These are phyloP conservation scores for Linum usitatissimum DNA, from an alignment of 345 rosid genomes.

Conservation along the genomic window DNA sequence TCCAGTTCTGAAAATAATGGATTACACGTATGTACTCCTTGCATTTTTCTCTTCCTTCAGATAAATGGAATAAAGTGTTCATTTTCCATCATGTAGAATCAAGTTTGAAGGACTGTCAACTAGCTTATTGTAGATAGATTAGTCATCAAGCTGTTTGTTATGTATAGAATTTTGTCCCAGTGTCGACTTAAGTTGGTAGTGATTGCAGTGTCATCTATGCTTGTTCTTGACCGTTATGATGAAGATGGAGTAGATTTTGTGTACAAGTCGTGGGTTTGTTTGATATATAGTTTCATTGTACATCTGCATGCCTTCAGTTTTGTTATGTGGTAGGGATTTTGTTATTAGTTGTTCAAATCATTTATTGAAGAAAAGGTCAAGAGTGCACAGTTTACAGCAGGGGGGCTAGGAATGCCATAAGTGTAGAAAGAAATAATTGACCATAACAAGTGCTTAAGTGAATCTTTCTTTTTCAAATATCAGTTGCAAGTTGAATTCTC, in stretches of 20 bases:
- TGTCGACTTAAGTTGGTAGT: neutral
- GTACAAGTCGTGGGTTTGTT: neutral
- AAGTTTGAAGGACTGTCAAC: too few relatives aligned
- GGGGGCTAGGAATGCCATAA: neutral
- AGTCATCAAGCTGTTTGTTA: neutral
- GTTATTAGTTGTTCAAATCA: neutral
- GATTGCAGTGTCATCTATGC: neutral
- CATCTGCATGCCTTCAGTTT: neutral
- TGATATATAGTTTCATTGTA: neutral
- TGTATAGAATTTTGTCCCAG: neutral
- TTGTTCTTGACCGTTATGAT: neutral
- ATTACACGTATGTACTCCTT: constrained; percentile 48
- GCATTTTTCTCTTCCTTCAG: neutral
- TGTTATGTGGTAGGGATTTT: neutral
- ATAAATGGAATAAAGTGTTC: neutral
- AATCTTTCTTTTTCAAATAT: too few relatives aligned
- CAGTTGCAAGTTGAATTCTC: neutral
- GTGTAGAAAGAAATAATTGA: neutral
- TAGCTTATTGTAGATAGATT: neutral
- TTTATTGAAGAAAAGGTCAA: neutral
- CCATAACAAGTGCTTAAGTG: neutral
- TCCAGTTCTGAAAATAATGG: constrained; percentile 86
- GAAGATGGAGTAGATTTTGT: neutral
- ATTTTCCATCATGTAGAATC: neutral
- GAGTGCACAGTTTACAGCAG: neutral